phyloP scores from a whole-genome alignment of 2,329 filamentous ascomycete genomes.

The Verticillium longisporum region DNA sequence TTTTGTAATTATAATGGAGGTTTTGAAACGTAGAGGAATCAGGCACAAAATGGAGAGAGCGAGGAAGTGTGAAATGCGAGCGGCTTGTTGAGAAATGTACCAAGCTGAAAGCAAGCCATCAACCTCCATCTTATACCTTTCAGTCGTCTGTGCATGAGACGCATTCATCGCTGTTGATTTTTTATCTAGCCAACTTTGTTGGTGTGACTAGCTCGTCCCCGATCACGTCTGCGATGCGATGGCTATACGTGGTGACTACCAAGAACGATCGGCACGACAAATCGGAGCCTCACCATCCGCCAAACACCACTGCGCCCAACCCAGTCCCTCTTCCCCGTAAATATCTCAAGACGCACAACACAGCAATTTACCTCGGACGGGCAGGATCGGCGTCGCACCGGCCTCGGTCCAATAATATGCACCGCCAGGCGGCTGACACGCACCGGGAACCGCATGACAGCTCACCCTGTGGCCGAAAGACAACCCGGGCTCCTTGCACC shows the following conservation, averaged over 20 bases:
- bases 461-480: neutral
- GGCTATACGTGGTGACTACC: neutral
- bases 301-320: neutral
- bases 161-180: too few species aligned
- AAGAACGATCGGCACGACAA: neutral
- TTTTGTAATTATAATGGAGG: neutral
- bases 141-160: too few species aligned
- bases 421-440: neutral
- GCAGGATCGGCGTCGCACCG: neutral
- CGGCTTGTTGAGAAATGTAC: neutral
- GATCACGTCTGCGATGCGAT: neutral
- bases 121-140: neutral
- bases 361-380: neutral
- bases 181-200: neutral
- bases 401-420: neutral
- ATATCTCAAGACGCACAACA: neutral
- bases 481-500: neutral
- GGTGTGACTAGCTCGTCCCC: neutral
- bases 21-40: constrained; percentile 1
- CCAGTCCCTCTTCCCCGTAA: neutral
- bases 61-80: neutral
- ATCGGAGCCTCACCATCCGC: neutral
- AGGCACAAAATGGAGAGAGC: constrained; percentile 2
- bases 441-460: neutral
- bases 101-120: neutral